phyloP scores from a whole-genome alignment of 306 rosid species.

The Dalbergia cultrata region DNA sequence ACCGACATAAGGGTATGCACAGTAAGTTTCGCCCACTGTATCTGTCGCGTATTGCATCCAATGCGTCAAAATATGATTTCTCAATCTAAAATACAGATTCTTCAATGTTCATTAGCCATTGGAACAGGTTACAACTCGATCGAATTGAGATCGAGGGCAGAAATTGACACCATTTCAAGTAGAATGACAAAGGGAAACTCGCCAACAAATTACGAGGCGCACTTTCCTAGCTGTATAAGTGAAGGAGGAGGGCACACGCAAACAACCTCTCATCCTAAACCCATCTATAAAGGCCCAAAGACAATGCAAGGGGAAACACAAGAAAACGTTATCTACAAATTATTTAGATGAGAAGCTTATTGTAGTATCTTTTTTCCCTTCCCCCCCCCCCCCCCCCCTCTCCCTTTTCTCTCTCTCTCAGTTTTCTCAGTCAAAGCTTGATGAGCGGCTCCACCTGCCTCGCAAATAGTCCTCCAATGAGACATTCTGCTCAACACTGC shows the following conservation, averaged over 20 bases:
- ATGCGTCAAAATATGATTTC: too few species aligned
- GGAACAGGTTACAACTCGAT: slow-evolving; percentile 38
- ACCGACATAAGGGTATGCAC: too few species aligned
- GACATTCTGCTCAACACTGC: slow-evolving; percentile 74
- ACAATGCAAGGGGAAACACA: neutral
- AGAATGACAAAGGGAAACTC: slow-evolving; percentile 12
- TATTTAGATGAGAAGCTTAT: slow-evolving; percentile 41
- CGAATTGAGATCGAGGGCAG: slow-evolving; percentile 46
- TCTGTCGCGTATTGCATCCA: too few species aligned
- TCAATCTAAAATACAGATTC: too few species aligned
- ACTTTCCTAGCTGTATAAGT: slow-evolving; percentile 40
- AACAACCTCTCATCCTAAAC: slow-evolving; percentile 96
- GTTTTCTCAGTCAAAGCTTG: slow-evolving; percentile 83
- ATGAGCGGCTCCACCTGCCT: slow-evolving; percentile 94
- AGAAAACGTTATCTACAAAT: slow-evolving; percentile 59
- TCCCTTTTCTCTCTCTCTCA: too few species aligned
- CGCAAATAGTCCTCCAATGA: slow-evolving; percentile 84
- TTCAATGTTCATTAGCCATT: neutral
- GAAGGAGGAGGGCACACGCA: slow-evolving; percentile 91
- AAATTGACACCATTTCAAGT: slow-evolving; percentile 20
- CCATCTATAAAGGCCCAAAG: slow-evolving; percentile 49
- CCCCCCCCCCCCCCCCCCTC: too few species aligned
- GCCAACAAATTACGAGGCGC: slow-evolving; percentile 5
- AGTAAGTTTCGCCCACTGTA: too few species aligned
- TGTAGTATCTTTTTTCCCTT: too few species aligned